Conservation (phyloP, 202 grass and related monocot genomes). For the Bolboschoenoplectus hybrid region DNA sequence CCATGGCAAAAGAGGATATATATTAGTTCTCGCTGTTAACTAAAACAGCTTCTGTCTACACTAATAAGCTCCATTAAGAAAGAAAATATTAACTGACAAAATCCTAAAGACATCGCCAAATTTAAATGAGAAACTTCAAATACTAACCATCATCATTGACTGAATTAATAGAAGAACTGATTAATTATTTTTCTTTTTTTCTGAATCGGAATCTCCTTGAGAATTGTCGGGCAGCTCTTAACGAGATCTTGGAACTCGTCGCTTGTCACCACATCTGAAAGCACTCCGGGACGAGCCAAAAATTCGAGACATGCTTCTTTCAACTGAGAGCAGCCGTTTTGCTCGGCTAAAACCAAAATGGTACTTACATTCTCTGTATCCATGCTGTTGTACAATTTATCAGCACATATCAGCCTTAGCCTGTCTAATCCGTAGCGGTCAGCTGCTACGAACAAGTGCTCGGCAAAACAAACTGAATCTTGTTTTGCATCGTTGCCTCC, state of each 20-base stretch:
- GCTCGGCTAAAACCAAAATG: background rate
- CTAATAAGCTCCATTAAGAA: too few species aligned
- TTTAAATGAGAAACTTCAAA: background rate
- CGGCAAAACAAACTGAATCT: background rate
- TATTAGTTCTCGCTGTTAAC: too few species aligned
- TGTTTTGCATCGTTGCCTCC: background rate
- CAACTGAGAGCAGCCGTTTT: background rate
- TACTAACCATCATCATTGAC: background rate
- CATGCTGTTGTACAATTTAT: constrained; percentile 11
- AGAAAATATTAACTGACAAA: background rate
- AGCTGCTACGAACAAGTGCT: background rate
- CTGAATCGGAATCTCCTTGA: background rate
- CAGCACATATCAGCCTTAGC: background rate
- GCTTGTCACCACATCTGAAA: background rate
- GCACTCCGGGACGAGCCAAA: background rate
- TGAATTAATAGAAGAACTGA: background rate
- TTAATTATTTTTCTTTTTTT: background rate
- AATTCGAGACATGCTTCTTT: background rate
- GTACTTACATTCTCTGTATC: background rate
- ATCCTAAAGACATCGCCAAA: background rate
- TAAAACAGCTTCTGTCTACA: too few species aligned
- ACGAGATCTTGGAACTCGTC: background rate
- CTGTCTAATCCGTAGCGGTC: background rate
- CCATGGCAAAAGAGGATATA: too few species aligned
- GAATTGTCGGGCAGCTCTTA: background rate